Evolutionary conservation across 441 rosid genomes (phyloP).

Genomic region (Croton laevigatus): DNA sequence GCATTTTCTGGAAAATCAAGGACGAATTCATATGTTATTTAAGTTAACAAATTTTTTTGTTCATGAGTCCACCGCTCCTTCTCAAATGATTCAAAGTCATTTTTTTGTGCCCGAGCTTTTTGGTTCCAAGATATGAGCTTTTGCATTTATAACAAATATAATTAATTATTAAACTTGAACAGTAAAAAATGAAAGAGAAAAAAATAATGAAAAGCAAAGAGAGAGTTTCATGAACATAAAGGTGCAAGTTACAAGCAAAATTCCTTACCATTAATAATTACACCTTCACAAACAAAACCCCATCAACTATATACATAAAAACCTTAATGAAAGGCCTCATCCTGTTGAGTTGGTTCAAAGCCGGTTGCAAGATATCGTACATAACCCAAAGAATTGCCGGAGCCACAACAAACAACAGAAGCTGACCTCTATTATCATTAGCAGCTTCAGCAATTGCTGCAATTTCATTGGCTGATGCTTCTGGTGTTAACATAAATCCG

Average conservation of each 20-base stretch:
- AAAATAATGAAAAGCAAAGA: background rate
- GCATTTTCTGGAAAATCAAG: no score
- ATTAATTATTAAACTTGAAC: no score
- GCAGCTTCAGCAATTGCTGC: slow-evolving; percentile 45
- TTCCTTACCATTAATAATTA: background rate
- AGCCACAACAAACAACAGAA: slow-evolving; percentile 46
- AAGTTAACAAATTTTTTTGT: no score
- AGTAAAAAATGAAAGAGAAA: no score
- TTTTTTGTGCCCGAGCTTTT: no score
- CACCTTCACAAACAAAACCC: slow-evolving; percentile 15
- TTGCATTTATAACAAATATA: no score
- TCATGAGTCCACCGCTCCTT: no score
- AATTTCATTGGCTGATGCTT: slow-evolving; percentile 49
- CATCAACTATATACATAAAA: background rate
- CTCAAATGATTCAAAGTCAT: no score
- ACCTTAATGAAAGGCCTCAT: slow-evolving; percentile 37
- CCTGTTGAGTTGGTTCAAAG: slow-evolving; percentile 55
- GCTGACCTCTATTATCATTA: slow-evolving; percentile 67
- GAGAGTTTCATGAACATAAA: slow-evolving; percentile 20
- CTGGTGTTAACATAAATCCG: slow-evolving; percentile 41
- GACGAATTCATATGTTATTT: no score
- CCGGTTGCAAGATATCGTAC: slow-evolving; percentile 55
- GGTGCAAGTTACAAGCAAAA: slow-evolving; percentile 31
- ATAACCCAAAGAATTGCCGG: slow-evolving; percentile 57
- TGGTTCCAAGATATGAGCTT: no score